Evolutionary conservation across 495 filamentous ascomycete species (phyloP), one percentile per base, ranked within the genome.

Genomic region (Massariosphaeria phaeospora): DNA sequence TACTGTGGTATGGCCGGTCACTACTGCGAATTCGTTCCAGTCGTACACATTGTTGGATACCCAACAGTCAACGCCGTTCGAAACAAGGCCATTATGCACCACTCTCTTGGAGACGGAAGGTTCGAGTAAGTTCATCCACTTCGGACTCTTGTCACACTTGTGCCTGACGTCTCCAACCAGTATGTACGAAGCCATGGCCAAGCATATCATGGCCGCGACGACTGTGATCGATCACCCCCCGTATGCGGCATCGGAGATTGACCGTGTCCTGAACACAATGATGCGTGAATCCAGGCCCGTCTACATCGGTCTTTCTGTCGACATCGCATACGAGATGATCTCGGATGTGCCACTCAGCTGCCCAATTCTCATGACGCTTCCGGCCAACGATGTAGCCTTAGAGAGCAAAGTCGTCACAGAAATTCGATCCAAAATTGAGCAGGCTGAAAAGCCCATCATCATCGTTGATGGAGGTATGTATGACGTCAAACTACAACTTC

Each of bases 21-120:
- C 17, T 64, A 64, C 47, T 20, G 47, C 31, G 64, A 66, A 34
- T 59, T 53, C 26, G 80, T 82, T 1, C 81, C 81, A 0, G 72
- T 86, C 34, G 70, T 81, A 21, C 83, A 86, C 54, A 82, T 84
- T 49, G 82, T 85, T 38, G 82, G 83, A 49, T 80, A 81, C 52
- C 79, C 81, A 21, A 48, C 48, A 8, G 41, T 53, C 12, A 23
- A 24, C 17, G 53, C 61, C 1, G 40, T 54, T 23, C 39, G 44
- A 1, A 44, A 20, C 11, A 34, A 47, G 3, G 27, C 34, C 13
- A 50, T 64, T 10, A 57, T 66, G 61, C 64, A 66, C 54, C 64
- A 66, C 38, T 44, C 61, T 5, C 31, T 59, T 6, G 64, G 61
- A 8, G 41, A 47, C 18, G 52, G 57, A 2, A 40, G 44, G 26